Conservation (phyloP, 352 stramenopile genomes). For the Phytophthora colocasiae region DNA sequence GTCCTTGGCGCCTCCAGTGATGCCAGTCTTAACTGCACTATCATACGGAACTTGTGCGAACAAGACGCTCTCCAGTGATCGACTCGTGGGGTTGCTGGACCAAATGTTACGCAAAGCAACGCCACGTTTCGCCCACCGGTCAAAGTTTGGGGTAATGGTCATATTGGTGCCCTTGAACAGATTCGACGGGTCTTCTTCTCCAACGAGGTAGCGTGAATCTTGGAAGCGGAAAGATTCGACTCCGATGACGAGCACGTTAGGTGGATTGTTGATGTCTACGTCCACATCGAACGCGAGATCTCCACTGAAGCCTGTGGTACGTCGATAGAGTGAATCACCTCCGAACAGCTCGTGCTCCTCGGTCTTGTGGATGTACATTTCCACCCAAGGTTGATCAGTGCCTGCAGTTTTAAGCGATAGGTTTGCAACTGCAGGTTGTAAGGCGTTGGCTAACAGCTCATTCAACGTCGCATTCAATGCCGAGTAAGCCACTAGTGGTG, state of each 20-base stretch:
- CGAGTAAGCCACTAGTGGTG: slow-evolving; percentile 23
- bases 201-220: slow-evolving; percentile 59
- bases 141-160: slow-evolving; percentile 56
- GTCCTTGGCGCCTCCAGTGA: slow-evolving; percentile 29
- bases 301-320: slow-evolving; percentile 26
- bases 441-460: slow-evolving; percentile 26
- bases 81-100: slow-evolving; percentile 64
- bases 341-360: slow-evolving; percentile 32
- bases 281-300: slow-evolving; percentile 49
- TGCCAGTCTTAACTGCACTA: slow-evolving; percentile 43
- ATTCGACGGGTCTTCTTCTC: slow-evolving; percentile 45
- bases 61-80: slow-evolving; percentile 58
- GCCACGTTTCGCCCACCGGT: slow-evolving; percentile 54
- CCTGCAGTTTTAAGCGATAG: slow-evolving; percentile 6
- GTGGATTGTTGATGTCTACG: slow-evolving; percentile 37
- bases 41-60: slow-evolving; percentile 62
- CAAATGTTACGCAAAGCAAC: slow-evolving; percentile 64
- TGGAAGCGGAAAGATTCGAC: slow-evolving; percentile 64
- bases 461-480: slow-evolving; percentile 38
- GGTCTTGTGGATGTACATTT: slow-evolving; percentile 28
- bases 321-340: slow-evolving; percentile 25
- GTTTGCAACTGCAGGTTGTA: slow-evolving; percentile 17
- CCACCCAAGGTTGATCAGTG: slow-evolving; percentile 11
- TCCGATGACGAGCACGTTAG: slow-evolving; percentile 57
- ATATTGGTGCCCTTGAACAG: slow-evolving; percentile 38